phyloP scores from a whole-genome alignment of 2,329 filamentous ascomycete species.

The Xylariomycetidae sp. region DNA sequence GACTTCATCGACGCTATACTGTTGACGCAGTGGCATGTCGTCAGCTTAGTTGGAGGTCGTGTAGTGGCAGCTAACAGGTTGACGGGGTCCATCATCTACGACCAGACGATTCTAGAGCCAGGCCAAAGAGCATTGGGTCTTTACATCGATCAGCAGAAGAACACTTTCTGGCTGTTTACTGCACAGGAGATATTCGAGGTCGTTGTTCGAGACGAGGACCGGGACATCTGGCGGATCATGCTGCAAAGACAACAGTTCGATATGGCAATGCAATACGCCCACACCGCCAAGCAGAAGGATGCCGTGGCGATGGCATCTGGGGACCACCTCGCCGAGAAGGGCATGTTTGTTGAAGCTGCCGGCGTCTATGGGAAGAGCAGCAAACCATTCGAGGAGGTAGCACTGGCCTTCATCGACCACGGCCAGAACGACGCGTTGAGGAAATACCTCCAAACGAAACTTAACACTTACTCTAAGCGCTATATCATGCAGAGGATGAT shows the following conservation, averaged over 20 bases:
- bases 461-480: slow-evolving; percentile 74
- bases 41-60: slow-evolving; percentile 75
- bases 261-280: slow-evolving; percentile 77
- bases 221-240: slow-evolving; percentile 94
- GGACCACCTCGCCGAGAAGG: slow-evolving; percentile 77
- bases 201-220: slow-evolving; percentile 80
- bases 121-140: slow-evolving; percentile 78
- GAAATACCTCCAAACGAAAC: slow-evolving; percentile 81
- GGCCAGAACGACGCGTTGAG: slow-evolving; percentile 85
- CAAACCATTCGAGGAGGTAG: slow-evolving; percentile 95
- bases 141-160: slow-evolving; percentile 85
- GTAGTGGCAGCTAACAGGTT: slow-evolving; percentile 83
- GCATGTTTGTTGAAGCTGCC: slow-evolving; percentile 79
- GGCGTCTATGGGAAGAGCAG: slow-evolving; percentile 89
- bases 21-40: slow-evolving; percentile 88
- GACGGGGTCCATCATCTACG: slow-evolving; percentile 78
- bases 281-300: slow-evolving; percentile 75
- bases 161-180: slow-evolving; percentile 96
- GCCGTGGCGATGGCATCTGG: slow-evolving; percentile 87
- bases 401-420: slow-evolving; percentile 82
- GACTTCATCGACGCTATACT: slow-evolving; percentile 75
- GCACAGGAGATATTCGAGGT: slow-evolving; percentile 89
- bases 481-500: slow-evolving; percentile 89
- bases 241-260: slow-evolving; percentile 83
- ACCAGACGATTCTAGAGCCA: slow-evolving; percentile 76